Evolutionary conservation across 2,329 filamentous ascomycete species (phyloP), one percentile per base, ranked within the genome.

Genomic region (Botryotinia globosa): DNA sequence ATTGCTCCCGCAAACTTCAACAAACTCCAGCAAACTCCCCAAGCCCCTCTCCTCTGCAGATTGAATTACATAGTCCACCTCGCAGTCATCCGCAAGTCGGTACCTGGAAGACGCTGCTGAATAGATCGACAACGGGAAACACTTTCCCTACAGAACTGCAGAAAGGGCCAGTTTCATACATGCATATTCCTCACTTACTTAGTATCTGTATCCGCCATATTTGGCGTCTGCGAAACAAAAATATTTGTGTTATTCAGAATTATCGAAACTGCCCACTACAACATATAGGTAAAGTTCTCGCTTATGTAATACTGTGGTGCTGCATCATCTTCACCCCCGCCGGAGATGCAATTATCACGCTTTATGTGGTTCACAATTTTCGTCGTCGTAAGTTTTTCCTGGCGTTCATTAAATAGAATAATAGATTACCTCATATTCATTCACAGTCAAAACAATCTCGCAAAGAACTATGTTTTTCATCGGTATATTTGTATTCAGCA

Each of bases 151-250:
- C 12, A 39, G 22, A 62, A 62, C 16, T 20, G 25, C 9, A 32
- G 10, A 14, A 22, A 3, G 5, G 34, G 25, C 25, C 51, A 34
- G 58, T 62, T 22, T 39, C 20, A 29, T 18, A n/a, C 6, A 14
- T n/a, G 25, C 25, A 7, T 16, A 44, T 51, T 39, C 6, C 8
- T 48, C 16, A 72, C 76, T 75, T 74, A 80, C 79, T 79, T 77
- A 9, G 66, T 58, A n/a, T 74, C 74, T 71, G 75, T 74, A 51
- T 79, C 78, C 72, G 78, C 77, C 79, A 80, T 80, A 39, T 69
- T 72, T 61, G 29, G 58, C 66, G 39, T 63, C 58, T 51, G 56
- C n/a, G 61, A 56, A 54, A 34, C 34, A 18, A 66, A 45, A 71
- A 71, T 42, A 16, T 37, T 58, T n/a, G n/a, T 39, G 20, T 14